phyloP scores from a whole-genome alignment of 1,284 basidiomycete species.

The Puccinia novopanici region DNA sequence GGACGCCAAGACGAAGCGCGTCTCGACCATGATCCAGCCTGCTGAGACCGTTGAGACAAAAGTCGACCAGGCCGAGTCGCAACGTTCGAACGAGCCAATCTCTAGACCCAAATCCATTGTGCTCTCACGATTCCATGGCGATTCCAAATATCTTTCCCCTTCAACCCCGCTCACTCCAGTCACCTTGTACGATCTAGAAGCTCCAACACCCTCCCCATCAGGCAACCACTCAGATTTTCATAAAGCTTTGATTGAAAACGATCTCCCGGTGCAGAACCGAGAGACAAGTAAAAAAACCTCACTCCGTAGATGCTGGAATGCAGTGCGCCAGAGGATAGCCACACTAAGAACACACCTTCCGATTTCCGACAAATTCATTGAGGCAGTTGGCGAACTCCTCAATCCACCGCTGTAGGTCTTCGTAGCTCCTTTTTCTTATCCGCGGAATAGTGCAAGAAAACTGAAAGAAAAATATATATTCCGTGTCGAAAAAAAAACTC shows the following conservation, averaged over 20 bases:
- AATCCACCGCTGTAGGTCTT: conserved; percentile 51
- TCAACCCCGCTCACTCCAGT: background rate
- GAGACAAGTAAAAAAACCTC: background rate
- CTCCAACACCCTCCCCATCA: conserved; percentile 6
- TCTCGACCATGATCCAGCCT: background rate
- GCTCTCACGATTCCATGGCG: conserved; percentile 3
- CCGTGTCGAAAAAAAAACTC: conserved; percentile 56
- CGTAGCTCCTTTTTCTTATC: background rate
- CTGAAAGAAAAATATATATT: conserved; percentile 50
- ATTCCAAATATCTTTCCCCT: background rate
- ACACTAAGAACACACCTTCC: background rate
- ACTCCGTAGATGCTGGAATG: background rate
- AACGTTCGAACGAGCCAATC: background rate
- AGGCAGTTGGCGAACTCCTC: conserved; percentile 54
- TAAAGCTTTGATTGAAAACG: background rate
- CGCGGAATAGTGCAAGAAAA: background rate
- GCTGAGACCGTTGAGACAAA: background rate
- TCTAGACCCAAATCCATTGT: background rate
- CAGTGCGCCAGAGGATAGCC: conserved; percentile 1
- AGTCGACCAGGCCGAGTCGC: background rate
- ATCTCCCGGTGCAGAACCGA: background rate
- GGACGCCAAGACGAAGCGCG: background rate
- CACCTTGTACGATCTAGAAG: background rate
- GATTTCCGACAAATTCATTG: conserved; percentile 40
- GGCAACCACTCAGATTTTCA: background rate